Evolutionary conservation across 2,329 filamentous ascomycete genomes (phyloP).

Genomic region (Trichothecium sympodiale): DNA sequence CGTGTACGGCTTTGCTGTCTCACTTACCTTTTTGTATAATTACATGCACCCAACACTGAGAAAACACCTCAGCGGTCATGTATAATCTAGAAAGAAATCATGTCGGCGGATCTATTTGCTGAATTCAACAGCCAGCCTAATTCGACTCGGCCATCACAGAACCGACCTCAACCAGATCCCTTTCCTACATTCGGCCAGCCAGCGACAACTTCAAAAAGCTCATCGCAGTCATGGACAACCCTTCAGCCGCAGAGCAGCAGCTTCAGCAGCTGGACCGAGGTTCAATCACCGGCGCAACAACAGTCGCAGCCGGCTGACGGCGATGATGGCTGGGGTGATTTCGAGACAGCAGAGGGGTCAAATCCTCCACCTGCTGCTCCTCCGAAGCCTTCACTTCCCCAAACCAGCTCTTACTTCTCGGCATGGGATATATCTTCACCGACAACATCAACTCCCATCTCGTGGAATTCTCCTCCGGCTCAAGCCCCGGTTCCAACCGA

Average conservation of each 20-base stretch:
- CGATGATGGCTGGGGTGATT: conserved; percentile 58
- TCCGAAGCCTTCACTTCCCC: too few relatives aligned
- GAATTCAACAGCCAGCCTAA: conserved; percentile 44
- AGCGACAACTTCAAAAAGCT: background rate
- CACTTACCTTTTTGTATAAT: too few relatives aligned
- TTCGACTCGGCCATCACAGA: conserved; percentile 14
- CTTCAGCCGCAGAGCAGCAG: conserved; percentile 8
- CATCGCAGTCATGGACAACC: conserved; percentile 1
- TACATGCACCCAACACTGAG: too few relatives aligned
- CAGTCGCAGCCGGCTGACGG: conserved; percentile 28
- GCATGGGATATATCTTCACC: too few relatives aligned
- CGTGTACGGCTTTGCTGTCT: too few relatives aligned
- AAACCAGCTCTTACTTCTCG: too few relatives aligned
- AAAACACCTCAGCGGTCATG: background rate
- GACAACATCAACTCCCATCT: too few relatives aligned
- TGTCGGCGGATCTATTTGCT: conserved; percentile 57
- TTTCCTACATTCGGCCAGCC: conserved; percentile 1
- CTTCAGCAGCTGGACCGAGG: conserved; percentile 7
- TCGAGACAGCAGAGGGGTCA: conserved; percentile 41
- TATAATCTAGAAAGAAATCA: conserved; percentile 15
- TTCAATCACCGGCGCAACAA: conserved; percentile 2
- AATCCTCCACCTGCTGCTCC: too few relatives aligned
- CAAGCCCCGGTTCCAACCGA: conserved; percentile 7
- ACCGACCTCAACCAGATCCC: background rate
- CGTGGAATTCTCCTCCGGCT: background rate